These are phyloP conservation scores for Scytalidium lignicola DNA, from an alignment of 2,329 filamentous ascomycete species.

Conservation along the genomic window DNA sequence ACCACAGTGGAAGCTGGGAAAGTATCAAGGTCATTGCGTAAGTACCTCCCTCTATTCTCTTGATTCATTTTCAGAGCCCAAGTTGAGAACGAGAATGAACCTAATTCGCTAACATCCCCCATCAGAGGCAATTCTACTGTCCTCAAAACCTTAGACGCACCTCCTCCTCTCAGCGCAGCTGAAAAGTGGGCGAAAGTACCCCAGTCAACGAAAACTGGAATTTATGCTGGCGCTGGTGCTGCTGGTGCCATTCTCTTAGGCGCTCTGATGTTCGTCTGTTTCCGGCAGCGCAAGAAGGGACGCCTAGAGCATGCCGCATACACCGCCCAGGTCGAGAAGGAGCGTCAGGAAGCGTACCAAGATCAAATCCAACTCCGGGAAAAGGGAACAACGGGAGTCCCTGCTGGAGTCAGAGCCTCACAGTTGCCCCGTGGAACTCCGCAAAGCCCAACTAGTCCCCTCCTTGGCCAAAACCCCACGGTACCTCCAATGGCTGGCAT, in stretches of 20 bases:
- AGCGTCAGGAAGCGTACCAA: slow-evolving; percentile 21
- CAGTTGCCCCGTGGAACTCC: neutral
- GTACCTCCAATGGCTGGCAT: neutral
- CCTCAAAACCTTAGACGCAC: slow-evolving; percentile 33
- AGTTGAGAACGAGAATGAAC: neutral
- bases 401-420: slow-evolving; percentile 3
- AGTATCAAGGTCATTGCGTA: slow-evolving; percentile 56
- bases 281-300: slow-evolving; percentile 49
- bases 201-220: slow-evolving; percentile 42
- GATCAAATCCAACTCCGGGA: slow-evolving; percentile 25
- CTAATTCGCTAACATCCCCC: slow-evolving; percentile 14
- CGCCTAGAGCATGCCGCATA: slow-evolving; percentile 41
- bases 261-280: slow-evolving; percentile 46
- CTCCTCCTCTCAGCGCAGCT: slow-evolving; percentile 32
- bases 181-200: slow-evolving; percentile 53
- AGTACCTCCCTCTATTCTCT: slow-evolving; percentile 26
- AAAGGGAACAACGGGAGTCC: slow-evolving; percentile 22
- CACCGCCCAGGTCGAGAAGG: slow-evolving; percentile 23
- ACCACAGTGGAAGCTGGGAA: slow-evolving; percentile 54
- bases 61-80: neutral
- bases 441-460: neutral
- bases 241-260: slow-evolving; percentile 38
- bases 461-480: neutral
- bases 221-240: slow-evolving; percentile 46
- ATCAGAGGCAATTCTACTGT: slow-evolving; percentile 53